Percentiles rank a stretch among this genome's conserved stretches.
phyloP scores from a whole-genome alignment of 768 basidiomycete species.

The Ephemerocybe angulata region DNA sequence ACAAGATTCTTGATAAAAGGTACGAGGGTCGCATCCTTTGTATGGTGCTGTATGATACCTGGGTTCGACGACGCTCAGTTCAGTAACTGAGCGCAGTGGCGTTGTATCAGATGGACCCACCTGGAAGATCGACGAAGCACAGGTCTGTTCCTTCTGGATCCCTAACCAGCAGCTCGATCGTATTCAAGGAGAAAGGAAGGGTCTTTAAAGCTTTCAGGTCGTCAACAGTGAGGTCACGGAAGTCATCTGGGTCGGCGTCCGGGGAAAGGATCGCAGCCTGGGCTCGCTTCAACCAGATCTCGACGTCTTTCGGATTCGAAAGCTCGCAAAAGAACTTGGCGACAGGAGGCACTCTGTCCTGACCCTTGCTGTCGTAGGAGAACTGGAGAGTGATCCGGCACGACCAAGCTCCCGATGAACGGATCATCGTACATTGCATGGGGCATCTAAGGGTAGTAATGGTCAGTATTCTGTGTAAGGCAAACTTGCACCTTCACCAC shows the following conservation, averaged over 20 bases:
- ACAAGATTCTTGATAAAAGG: conserved; percentile 48
- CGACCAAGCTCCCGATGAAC: conserved; percentile 34
- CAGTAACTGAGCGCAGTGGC: too few relatives aligned
- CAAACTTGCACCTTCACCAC: too few relatives aligned
- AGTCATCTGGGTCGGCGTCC: not conserved
- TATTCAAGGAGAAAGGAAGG: conserved; percentile 45
- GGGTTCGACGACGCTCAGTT: too few relatives aligned
- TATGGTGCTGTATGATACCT: conserved; percentile 59
- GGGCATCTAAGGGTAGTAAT: conserved; percentile 37
- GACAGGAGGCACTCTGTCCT: not conserved
- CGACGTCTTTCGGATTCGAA: conserved; percentile 40
- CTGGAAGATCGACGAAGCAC: conserved; percentile 55
- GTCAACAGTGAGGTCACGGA: conserved; percentile 8
- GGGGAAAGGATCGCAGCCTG: conserved; percentile 57
- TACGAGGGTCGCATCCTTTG: conserved; percentile 28
- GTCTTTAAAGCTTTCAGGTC: conserved; percentile 9
- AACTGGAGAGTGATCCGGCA: conserved; percentile 39
- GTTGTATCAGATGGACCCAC: conserved; percentile 32
- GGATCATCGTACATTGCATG: conserved; percentile 50
- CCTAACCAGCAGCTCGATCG: conserved; percentile 42
- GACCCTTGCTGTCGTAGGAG: not conserved
- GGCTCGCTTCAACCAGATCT: conserved; percentile 52
- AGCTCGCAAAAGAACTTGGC: conserved; percentile 40
- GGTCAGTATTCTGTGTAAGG: not conserved
- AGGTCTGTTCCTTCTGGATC: conserved; percentile 46